A percentile compares a stretch with the other conserved stretches of the same genome.
These are phyloP conservation scores for Eucalyptus fibrosa DNA, from an alignment of 345 rosid genomes.

Conservation along the genomic window DNA sequence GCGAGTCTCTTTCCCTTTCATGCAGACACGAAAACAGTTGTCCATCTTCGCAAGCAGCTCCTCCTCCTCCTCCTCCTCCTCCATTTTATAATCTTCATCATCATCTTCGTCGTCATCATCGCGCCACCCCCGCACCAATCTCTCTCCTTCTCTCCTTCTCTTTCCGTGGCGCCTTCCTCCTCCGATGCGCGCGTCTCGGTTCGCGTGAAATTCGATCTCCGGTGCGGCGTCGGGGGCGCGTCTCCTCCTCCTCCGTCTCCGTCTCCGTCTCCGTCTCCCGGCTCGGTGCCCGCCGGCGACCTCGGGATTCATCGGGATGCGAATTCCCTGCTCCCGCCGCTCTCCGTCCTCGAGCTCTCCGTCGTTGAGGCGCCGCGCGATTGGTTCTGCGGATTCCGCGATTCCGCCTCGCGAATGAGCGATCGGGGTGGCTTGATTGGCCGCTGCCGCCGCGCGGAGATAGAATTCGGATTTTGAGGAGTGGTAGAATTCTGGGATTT, in stretches of 20 bases:
- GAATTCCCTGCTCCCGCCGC: background rate
- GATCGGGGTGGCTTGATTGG: background rate
- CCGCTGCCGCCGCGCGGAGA: background rate
- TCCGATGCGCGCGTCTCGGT: background rate
- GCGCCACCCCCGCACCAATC: background rate
- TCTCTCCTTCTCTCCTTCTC: background rate
- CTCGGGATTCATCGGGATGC: background rate
- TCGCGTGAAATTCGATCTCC: background rate
- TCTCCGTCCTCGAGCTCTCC: background rate
- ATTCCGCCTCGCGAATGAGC: background rate
- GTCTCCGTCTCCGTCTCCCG: background rate
- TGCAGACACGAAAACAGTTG: background rate
- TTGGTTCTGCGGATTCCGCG: background rate
- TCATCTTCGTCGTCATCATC: accelerated
- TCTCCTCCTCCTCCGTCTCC: background rate
- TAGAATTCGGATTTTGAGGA: background rate
- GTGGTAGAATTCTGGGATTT: background rate
- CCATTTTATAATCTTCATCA: background rate
- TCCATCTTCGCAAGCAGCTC: background rate
- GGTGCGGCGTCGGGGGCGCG: background rate
- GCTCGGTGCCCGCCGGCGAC: background rate
- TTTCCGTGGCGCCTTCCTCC: background rate
- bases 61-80: background rate
- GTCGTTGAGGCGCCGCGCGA: background rate
- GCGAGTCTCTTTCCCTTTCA: background rate